Evolutionary conservation across 768 basidiomycete species (phyloP), one percentile per base, ranked within the genome.

Genomic region (Kondoa malvinella): DNA sequence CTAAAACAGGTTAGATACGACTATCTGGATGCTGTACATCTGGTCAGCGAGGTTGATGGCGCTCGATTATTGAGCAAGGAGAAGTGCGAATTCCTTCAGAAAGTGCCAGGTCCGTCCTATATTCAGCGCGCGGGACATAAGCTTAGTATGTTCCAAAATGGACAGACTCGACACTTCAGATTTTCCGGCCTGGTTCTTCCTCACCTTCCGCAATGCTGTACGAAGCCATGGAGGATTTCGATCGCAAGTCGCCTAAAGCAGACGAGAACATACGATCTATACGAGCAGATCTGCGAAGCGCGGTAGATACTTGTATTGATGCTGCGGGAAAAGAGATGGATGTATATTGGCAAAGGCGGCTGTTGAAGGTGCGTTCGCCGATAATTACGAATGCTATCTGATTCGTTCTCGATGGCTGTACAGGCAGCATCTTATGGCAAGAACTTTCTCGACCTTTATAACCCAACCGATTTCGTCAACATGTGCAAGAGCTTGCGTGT

Each of bases 401-500:
- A 31, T 64, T 17, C 16, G 34, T 21, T 50, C 21, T 65, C 71
- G 94, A 89, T 50, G 21, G 12, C 40, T 8, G 40, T 21, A 50
- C 40, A 50, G 40, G 91, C 92, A n/a, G 94, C 94, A 4, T 92
- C 92, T 75, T 96, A 94, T 74, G 95, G 94, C 1, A 84, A 91
- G 69, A 87, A 89, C 0, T 99, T 92, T 75, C 78, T 99, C 71
- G 95, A 97, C 75, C 81, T 91, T 30, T 88, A 91, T 75, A 88
- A 96, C 75, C 88, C 94, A 2, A 85, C 84, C 0, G 91, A 95
- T 74, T 92, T 95, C 72, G 85, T 97, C 33, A 82, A 84, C 61
- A 91, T 95, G 87, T 92, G 90, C 0, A 88, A 92, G 76, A 85
- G 86, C 1, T 81, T 99, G 29, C 91, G 92, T 75, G 92, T 99